phyloP scores from a whole-genome alignment of 169 alveolate species.

The Plasmodium malariae region DNA sequence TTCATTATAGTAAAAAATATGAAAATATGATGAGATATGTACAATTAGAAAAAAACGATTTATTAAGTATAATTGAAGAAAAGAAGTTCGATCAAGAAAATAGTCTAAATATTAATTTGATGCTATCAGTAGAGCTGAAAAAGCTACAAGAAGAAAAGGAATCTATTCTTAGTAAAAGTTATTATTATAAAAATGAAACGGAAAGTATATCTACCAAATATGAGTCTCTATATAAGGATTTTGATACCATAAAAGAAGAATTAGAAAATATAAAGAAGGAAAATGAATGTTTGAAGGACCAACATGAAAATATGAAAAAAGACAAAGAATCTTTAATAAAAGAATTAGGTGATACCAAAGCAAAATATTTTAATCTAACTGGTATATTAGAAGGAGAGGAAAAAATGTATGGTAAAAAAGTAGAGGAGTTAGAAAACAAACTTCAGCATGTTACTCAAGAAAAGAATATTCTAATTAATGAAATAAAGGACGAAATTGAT shows the following conservation, averaged over 20 bases:
- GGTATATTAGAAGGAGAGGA: constrained; percentile 75
- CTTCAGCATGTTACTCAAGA: constrained; percentile 36
- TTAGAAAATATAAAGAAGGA: constrained; percentile 15
- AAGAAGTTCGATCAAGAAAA: constrained; percentile 56
- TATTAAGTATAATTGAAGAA: constrained; percentile 41
- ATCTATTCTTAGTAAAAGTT: neutral
- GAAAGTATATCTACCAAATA: constrained; percentile 18
- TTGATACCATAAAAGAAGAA: constrained; percentile 18
- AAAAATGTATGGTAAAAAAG: constrained; percentile 55
- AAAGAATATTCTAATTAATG: constrained; percentile 34
- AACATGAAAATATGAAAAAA: constrained; percentile 1
- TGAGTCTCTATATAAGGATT: constrained; percentile 13
- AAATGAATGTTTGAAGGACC: neutral
- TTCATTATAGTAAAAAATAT: constrained; percentile 37
- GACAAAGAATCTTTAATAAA: constrained; percentile 36
- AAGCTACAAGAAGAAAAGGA: constrained; percentile 48
- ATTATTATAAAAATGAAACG: constrained; percentile 27
- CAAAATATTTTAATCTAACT: constrained; percentile 60
- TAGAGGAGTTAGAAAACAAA: constrained; percentile 42
- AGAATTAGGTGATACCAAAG: constrained; percentile 70
- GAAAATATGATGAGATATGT: constrained; percentile 73
- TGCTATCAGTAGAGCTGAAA: constrained; percentile 57
- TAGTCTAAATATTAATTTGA: constrained; percentile 18
- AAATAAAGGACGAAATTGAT: constrained; percentile 51
- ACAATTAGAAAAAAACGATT: constrained; percentile 55